Evolutionary conservation across 2,329 filamentous ascomycete genomes (phyloP), one percentile per base, ranked within the genome.

Genomic region (Alternaria gansuensis): DNA sequence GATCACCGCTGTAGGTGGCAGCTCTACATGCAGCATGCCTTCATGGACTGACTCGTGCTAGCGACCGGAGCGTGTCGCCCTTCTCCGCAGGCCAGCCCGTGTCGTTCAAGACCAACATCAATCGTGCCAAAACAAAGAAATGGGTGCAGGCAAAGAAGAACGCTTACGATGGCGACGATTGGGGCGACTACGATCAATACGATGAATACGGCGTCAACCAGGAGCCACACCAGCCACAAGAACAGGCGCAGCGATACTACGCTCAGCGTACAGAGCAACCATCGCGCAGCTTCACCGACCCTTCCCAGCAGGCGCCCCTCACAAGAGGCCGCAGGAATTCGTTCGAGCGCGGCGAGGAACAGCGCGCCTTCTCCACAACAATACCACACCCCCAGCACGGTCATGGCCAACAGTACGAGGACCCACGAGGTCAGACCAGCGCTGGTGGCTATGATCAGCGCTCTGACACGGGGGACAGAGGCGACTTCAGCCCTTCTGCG

Each of bases 91-190:
- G 63, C 36, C 82, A 82, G 52, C 79, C 82, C 26, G 77, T 85
- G 28, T 85, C 84, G 26, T 97, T 93, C 79, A 90, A 91, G 75
- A 87, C 92, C 51, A 96, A 97, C 76, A 88, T 97, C 48, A 94
- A 91, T 79, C 88, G 94, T 62, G 86, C 88, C 55, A 96, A 96
- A 81, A 97, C 93, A 54, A 91, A 89, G 79, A 96, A 96, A 85
- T 98, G 94, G 94, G 90, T 94, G 36, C 90, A 96, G 71, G 94
- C 94, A 34, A 94, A 93, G 77, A 84, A 87, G 58, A 88, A 90
- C 69, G 91, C 87, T 73, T 98, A 98, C 73, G 93, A 94, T 71
- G 94, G 93, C 63, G 93, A 96, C 70, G 94, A 97, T 73, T 97
- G 94, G 93, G 94, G 92, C 34, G 90, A 87, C 41, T 82, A 81